Evolutionary conservation across 176 grass and related monocot species (phyloP), one percentile per base, ranked within the genome.

Genomic region (Juncus inflexus): DNA sequence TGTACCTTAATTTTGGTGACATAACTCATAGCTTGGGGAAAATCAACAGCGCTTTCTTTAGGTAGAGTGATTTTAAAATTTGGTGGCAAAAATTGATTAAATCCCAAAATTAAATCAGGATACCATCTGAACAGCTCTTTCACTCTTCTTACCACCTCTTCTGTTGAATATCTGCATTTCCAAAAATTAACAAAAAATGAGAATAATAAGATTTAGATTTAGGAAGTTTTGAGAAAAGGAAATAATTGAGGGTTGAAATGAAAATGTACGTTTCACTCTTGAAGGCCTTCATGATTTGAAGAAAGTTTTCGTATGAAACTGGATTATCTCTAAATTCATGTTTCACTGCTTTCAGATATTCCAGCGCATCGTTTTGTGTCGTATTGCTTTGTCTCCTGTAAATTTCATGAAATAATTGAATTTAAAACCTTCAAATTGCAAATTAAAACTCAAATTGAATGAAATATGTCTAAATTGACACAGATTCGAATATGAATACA

Each of bases 41-140:
- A 69, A 53, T 81, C 60, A 41, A 81, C 71, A n/a, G 78, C 70
- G 9, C 12, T 47, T 65, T 80, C 73, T 49, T 57, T 52, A 56
- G 66, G 55, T 50, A 81, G 40, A 11, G 42, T 68, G 62, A 90
- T 90, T 57, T 43, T 58, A 72, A 83, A 45, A 4, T 77, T 60
- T 36, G 45, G 58, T 13, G 87, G 83, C 55, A 90, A 66, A 37
- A 90, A 83, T 47, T 40, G 37, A 57, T 86, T 90, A 70, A 90
- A 86, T 0, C 87, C 73, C 19, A 77, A 11, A 19, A 83, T 59
- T 55, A 90, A 61, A 4, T 80, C 83, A 2, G 78, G 71, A 36
- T 4, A 65, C 62, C 84, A 82, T 5, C 40, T 56, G 70, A 86
- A 83, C 15, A 90, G 67, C 3, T 55, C 58, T 54, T 35, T 67